phyloP scores from a whole-genome alignment of 1,284 basidiomycete species.

The Chalciporus sp. region DNA sequence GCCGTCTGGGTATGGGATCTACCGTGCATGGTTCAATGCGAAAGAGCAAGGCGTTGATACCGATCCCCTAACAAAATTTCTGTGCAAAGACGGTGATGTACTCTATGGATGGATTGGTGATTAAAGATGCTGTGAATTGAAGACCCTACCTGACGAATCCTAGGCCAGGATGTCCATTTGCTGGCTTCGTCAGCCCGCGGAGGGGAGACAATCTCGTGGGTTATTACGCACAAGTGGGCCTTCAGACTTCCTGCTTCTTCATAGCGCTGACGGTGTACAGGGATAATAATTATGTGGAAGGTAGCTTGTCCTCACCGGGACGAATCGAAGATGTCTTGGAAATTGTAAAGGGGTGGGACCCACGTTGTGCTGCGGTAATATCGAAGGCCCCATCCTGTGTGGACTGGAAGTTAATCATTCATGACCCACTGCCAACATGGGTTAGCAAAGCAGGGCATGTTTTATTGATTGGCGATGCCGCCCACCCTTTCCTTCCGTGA shows the following conservation, averaged over 20 bases:
- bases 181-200: slow-evolving; percentile 22
- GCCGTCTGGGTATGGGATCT: slow-evolving; percentile 35
- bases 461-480: slow-evolving; percentile 34
- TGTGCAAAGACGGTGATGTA: slow-evolving; percentile 24
- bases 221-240: slow-evolving; percentile 27
- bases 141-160: not conserved
- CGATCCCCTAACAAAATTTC: slow-evolving; percentile 28
- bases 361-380: slow-evolving; percentile 30
- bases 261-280: slow-evolving; percentile 9
- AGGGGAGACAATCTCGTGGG: slow-evolving; percentile 25
- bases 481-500: slow-evolving; percentile 35
- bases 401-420: slow-evolving; percentile 36
- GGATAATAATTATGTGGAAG: slow-evolving; percentile 29
- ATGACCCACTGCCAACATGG: slow-evolving; percentile 36
- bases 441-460: slow-evolving; percentile 29
- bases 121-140: not conserved
- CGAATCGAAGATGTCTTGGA: slow-evolving; percentile 31
- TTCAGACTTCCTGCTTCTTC: not conserved
- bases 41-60: slow-evolving; percentile 24
- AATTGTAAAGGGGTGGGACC: slow-evolving; percentile 33
- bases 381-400: slow-evolving; percentile 30
- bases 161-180: slow-evolving; percentile 32
- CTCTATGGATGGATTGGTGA: slow-evolving; percentile 28
- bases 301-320: slow-evolving; percentile 28
- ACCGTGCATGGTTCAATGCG: slow-evolving; percentile 32